These are phyloP conservation scores for Psilocybe cyanescens DNA, from an alignment of 768 basidiomycete genomes.

Conservation along the genomic window DNA sequence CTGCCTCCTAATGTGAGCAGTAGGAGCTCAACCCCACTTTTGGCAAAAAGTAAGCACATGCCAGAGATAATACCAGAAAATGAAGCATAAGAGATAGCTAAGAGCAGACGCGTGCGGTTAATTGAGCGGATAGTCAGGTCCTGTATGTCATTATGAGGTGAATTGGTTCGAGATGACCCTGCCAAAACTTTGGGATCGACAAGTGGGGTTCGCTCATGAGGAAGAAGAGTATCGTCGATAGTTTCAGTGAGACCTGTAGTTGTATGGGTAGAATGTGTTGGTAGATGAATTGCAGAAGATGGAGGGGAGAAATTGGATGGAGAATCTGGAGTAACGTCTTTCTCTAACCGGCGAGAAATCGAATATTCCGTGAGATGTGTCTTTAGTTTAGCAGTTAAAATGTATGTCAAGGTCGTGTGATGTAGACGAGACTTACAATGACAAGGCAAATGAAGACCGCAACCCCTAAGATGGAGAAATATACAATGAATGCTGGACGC, in stretches of 20 bases:
- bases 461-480: slow-evolving; percentile 75
- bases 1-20: slow-evolving; percentile 74
- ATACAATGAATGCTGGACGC: slow-evolving; percentile 77
- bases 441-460: slow-evolving; percentile 62
- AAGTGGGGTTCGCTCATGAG: slow-evolving; percentile 64
- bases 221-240: slow-evolving; percentile 30
- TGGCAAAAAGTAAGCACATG: slow-evolving; percentile 92
- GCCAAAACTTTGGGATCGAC: slow-evolving; percentile 42
- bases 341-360: slow-evolving; percentile 42
- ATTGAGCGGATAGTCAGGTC: slow-evolving; percentile 30
- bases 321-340: slow-evolving; percentile 25
- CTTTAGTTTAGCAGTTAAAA: slow-evolving; percentile 38
- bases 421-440: slow-evolving; percentile 50
- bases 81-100: slow-evolving; percentile 87
- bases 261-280: slow-evolving; percentile 40
- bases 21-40: slow-evolving; percentile 89
- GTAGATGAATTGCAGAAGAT: slow-evolving; percentile 39
- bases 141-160: slow-evolving; percentile 22
- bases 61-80: slow-evolving; percentile 88
- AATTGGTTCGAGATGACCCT: slow-evolving; percentile 23
- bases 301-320: slow-evolving; percentile 31
- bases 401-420: neutral
- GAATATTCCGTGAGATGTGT: slow-evolving; percentile 77
- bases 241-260: slow-evolving; percentile 38
- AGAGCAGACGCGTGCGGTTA: slow-evolving; percentile 56